These are phyloP conservation scores for Trapa incisa DNA, from an alignment of 345 rosid species.

Conservation along the genomic window DNA sequence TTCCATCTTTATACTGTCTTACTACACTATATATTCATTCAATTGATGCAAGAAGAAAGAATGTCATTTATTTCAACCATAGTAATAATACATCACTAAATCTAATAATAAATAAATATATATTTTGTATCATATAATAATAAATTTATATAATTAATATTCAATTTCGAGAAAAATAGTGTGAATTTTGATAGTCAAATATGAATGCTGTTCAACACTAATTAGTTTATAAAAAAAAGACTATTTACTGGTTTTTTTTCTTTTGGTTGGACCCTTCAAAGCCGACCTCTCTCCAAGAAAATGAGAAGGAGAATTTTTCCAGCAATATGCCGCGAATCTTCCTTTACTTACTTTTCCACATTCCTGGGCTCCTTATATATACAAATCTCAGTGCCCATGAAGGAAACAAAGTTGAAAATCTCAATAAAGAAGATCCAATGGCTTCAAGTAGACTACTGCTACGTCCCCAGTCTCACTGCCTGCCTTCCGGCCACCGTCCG, in stretches of 20 bases:
- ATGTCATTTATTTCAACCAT: too few relatives aligned
- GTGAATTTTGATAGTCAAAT: too few relatives aligned
- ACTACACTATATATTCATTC: too few relatives aligned
- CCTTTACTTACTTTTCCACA: constrained; percentile 13
- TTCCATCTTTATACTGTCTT: too few relatives aligned
- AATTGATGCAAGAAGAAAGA: too few relatives aligned
- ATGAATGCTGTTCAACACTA: too few relatives aligned
- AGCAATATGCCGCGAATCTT: constrained; percentile 43
- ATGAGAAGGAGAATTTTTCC: constrained; percentile 6
- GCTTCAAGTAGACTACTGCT: constrained; percentile 27
- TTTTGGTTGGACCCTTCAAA: constrained; percentile 5
- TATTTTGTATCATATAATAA: too few relatives aligned
- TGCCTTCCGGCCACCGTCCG: background rate
- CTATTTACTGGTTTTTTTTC: background rate
- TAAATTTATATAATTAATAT: too few relatives aligned
- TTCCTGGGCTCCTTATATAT: background rate
- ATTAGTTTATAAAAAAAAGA: too few relatives aligned
- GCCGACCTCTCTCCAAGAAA: constrained; percentile 16
- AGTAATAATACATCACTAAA: too few relatives aligned
- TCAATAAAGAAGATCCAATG: constrained; percentile 10
- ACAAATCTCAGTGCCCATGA: background rate
- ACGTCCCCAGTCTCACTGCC: constrained; percentile 5
- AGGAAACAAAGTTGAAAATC: background rate
- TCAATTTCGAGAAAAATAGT: too few relatives aligned
- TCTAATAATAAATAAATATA: too few relatives aligned